These are phyloP conservation scores for Clavispora asparagi DNA, from an alignment of 805 yeast species.

Conservation along the genomic window DNA sequence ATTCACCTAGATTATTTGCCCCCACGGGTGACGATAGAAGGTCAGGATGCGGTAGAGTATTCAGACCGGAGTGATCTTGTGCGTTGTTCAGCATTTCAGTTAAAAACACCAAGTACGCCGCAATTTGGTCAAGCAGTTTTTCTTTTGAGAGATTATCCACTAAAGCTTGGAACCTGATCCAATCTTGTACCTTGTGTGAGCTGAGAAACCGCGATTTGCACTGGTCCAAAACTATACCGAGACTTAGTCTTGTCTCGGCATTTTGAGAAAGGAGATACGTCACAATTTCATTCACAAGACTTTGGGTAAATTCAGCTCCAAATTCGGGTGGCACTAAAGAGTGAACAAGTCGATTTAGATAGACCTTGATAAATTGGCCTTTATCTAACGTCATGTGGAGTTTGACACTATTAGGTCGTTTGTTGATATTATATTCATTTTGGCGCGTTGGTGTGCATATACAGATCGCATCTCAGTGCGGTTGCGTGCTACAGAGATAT, in stretches of 20 bases:
- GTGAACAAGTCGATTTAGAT: constrained; percentile 30
- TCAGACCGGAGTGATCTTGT: neutral
- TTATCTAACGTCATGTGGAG: constrained; percentile 24
- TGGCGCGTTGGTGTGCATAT: constrained; percentile 1
- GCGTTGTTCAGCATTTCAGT: constrained; percentile 4
- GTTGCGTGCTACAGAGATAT: neutral
- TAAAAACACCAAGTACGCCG: constrained; percentile 31
- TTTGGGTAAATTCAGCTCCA: constrained; percentile 29
- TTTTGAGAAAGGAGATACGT: constrained; percentile 3
- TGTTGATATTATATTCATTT: constrained; percentile 1
- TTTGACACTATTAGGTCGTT: neutral
- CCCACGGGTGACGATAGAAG: neutral
- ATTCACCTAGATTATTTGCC: neutral
- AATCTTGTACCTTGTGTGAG: constrained; percentile 21
- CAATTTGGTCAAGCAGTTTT: constrained; percentile 27
- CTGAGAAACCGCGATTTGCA: constrained; percentile 22
- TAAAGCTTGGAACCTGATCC: constrained; percentile 29
- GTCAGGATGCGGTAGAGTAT: neutral
- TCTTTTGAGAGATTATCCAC: constrained; percentile 25
- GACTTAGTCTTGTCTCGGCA: constrained; percentile 1
- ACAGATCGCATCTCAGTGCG: neutral
- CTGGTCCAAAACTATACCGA: constrained; percentile 9
- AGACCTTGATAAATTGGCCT: constrained; percentile 27
- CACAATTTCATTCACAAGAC: constrained; percentile 26
- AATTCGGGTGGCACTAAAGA: constrained; percentile 33